phyloP scores from a whole-genome alignment of 768 basidiomycete genomes.

The Termitomyces sp. region DNA sequence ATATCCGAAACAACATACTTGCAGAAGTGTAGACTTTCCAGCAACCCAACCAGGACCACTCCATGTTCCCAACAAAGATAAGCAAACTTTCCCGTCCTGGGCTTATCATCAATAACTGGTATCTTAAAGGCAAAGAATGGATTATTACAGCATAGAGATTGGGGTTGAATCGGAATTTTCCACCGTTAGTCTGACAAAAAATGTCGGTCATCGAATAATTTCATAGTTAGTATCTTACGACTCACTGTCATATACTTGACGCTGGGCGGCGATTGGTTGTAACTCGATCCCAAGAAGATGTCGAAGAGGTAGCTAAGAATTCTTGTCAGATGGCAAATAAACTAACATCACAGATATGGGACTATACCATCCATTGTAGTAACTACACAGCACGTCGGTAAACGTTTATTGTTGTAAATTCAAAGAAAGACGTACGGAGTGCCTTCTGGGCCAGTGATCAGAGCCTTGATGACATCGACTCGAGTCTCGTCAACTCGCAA shows the following conservation, averaged over 20 bases:
- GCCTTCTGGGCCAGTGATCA: conserved; percentile 89
- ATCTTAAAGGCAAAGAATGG: background rate
- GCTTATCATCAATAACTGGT: background rate
- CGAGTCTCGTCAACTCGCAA: conserved; percentile 88
- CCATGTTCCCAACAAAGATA: conserved; percentile 92
- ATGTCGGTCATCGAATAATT: background rate
- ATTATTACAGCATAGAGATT: conserved; percentile 80
- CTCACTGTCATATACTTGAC: conserved; percentile 60
- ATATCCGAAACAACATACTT: conserved; percentile 38
- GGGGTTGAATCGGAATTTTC: conserved; percentile 89
- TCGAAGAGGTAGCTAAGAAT: conserved; percentile 58
- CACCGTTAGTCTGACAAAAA: conserved; percentile 66
- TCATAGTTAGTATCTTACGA: background rate
- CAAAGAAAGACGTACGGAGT: conserved; percentile 63
- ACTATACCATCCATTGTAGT: conserved; percentile 85
- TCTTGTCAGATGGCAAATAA: background rate
- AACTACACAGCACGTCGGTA: conserved; percentile 35
- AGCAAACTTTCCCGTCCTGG: conserved; percentile 91
- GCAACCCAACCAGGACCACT: conserved; percentile 88
- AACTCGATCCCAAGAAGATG: conserved; percentile 86
- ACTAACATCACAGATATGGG: background rate
- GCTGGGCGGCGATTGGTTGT: conserved; percentile 81
- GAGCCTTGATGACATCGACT: conserved; percentile 88
- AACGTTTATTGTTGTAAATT: conserved; percentile 2
- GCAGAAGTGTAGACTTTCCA: conserved; percentile 85